Conservation (phyloP, 78 protist species). For the Anaeramoeba ignava region DNA sequence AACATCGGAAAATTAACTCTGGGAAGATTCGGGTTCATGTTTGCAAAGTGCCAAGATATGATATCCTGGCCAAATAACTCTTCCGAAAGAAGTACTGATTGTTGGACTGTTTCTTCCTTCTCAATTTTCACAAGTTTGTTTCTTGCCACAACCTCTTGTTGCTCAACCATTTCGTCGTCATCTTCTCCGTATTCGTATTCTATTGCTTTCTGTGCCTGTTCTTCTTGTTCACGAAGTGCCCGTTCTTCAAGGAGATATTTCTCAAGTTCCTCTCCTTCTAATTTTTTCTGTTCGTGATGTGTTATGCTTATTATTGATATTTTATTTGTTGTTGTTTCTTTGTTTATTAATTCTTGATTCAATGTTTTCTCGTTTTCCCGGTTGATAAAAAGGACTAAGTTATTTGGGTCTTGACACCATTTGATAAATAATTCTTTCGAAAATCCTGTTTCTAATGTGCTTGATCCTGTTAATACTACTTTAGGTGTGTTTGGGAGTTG, state of each 20-base stretch:
- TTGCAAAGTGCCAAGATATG: not conserved
- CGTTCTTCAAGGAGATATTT: not conserved
- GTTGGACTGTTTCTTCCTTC: not conserved
- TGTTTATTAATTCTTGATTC: not conserved
- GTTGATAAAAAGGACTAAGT: not conserved
- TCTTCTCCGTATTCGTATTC: not conserved
- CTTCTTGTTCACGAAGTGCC: not conserved
- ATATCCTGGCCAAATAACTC: not conserved
- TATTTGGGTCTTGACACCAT: not conserved
- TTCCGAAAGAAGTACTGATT: not conserved
- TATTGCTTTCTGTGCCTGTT: not conserved
- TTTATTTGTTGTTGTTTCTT: not conserved
- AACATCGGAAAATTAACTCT: not conserved
- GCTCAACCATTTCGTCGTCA: not conserved
- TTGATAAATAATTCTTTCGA: not conserved
- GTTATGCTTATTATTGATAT: not conserved
- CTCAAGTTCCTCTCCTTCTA: not conserved
- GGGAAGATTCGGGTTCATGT: not conserved
- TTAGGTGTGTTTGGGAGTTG: not conserved
- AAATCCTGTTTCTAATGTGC: not conserved
- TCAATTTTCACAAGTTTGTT: not conserved
- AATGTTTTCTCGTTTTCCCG: not conserved
- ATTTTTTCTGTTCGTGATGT: not conserved
- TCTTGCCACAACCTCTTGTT: not conserved
- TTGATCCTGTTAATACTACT: not conserved